Conservation (phyloP, 148 eudicot genomes). For the Camellia granthamiana region DNA sequence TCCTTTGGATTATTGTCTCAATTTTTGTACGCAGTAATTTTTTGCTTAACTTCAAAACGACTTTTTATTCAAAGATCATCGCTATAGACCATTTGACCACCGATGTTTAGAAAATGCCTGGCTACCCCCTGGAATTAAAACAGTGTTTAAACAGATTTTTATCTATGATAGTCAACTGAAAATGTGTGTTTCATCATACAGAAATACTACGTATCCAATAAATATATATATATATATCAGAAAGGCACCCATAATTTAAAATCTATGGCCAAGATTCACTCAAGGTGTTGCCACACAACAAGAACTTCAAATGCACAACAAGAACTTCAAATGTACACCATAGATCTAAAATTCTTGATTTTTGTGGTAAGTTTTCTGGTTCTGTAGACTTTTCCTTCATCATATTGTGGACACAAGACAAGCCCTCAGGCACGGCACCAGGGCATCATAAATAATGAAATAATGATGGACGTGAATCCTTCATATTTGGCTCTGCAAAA, state of each 20-base stretch:
- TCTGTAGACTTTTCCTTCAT: no score
- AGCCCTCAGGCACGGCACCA: background rate
- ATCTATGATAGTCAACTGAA: background rate
- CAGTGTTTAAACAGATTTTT: background rate
- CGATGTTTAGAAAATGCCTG: background rate
- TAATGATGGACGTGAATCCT: background rate
- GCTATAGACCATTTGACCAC: background rate
- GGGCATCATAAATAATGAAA: constrained; percentile 4
- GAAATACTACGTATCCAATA: no score
- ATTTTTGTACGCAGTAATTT: background rate
- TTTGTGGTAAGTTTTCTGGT: no score
- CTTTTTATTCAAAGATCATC: constrained; percentile 2
- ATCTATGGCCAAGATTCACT: no score
- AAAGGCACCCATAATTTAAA: no score
- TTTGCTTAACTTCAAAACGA: background rate
- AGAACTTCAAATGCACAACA: no score
- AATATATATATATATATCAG: no score
- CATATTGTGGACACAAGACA: background rate
- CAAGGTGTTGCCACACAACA: no score
- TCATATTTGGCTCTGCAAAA: background rate
- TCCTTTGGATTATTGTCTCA: constrained; percentile 10
- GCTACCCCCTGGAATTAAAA: background rate
- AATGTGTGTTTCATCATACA: background rate
- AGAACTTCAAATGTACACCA: no score
- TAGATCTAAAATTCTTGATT: no score